phyloP scores from a whole-genome alignment of 192 early-diverging fungal genomes.

The Umbelopsis sp. region DNA sequence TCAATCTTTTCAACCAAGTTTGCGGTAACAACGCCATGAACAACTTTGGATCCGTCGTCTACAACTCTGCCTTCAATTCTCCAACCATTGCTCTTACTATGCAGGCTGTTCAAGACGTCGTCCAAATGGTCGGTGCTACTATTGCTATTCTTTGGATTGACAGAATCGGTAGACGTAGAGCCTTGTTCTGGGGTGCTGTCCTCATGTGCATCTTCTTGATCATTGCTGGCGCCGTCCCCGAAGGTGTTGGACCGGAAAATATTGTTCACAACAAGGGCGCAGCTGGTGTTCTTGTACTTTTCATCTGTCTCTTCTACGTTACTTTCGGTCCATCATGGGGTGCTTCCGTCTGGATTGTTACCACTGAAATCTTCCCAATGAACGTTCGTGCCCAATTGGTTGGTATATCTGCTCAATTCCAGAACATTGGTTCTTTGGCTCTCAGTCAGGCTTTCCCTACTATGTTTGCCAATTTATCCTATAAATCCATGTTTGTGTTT shows the following conservation, averaged over 20 bases:
- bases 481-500: slow-evolving; percentile 62
- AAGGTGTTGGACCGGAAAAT: slow-evolving; percentile 22
- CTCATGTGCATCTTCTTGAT: slow-evolving; percentile 61
- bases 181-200: slow-evolving; percentile 68
- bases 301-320: slow-evolving; percentile 65
- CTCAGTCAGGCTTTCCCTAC: slow-evolving; percentile 64
- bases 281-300: slow-evolving; percentile 49
- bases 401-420: slow-evolving; percentile 66
- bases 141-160: slow-evolving; percentile 82
- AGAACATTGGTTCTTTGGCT: slow-evolving; percentile 72
- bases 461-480: slow-evolving; percentile 53
- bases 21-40: slow-evolving; percentile 72
- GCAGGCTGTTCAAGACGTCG: slow-evolving; percentile 67
- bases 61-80: slow-evolving; percentile 48
- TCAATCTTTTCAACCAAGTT: slow-evolving; percentile 66
- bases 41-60: slow-evolving; percentile 62
- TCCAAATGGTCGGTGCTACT: slow-evolving; percentile 79
- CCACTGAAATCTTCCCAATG: slow-evolving; percentile 77
- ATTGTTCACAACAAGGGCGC: slow-evolving; percentile 28
- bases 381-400: slow-evolving; percentile 71
- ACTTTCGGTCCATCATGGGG: slow-evolving; percentile 78
- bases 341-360: slow-evolving; percentile 77
- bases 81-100: slow-evolving; percentile 44
- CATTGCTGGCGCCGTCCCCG: slow-evolving; percentile 57
- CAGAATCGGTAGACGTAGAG: slow-evolving; percentile 70